phyloP scores from a whole-genome alignment of 139 green algal genomes.

The Volvox reticuliferus region DNA sequence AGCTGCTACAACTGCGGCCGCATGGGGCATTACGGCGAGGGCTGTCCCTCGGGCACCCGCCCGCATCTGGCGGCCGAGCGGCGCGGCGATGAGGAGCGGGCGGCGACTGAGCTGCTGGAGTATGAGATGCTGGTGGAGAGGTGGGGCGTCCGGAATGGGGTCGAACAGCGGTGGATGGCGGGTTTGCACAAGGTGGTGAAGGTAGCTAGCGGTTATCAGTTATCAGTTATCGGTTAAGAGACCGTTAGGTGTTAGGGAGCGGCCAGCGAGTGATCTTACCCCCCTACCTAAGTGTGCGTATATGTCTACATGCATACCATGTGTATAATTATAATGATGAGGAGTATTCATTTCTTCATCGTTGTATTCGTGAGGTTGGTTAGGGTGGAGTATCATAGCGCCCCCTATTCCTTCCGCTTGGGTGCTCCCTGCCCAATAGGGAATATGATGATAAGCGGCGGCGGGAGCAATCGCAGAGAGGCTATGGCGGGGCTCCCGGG shows the following conservation, averaged over 20 bases:
- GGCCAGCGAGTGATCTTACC: too few relatives aligned
- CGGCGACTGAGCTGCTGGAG: slow-evolving; percentile 31
- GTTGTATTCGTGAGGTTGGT: too few relatives aligned
- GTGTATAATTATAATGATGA: too few relatives aligned
- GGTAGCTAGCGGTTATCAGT: too few relatives aligned
- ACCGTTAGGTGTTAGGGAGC: too few relatives aligned
- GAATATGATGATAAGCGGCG: slow-evolving; percentile 21
- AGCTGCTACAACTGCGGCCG: slow-evolving; percentile 78
- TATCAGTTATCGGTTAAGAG: too few relatives aligned
- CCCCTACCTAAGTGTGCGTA: too few relatives aligned
- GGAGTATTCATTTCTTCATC: too few relatives aligned
- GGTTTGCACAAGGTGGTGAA: too few relatives aligned
- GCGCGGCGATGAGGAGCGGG: slow-evolving; percentile 43
- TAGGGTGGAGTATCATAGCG: too few relatives aligned
- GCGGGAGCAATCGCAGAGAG: slow-evolving; percentile 16
- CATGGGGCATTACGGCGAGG: slow-evolving; percentile 65
- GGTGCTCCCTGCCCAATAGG: background rate
- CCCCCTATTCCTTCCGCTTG: too few relatives aligned
- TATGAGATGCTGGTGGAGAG: slow-evolving; percentile 34
- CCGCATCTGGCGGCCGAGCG: slow-evolving; percentile 64
- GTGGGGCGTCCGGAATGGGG: background rate
- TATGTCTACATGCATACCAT: too few relatives aligned
- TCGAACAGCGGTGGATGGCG: background rate
- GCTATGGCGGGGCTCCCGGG: background rate
- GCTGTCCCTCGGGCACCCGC: slow-evolving; percentile 53